Percentiles rank a stretch among this genome's conserved stretches.
Conservation (phyloP, 495 filamentous ascomycete genomes). For the Thermochaetoides thermophila region DNA sequence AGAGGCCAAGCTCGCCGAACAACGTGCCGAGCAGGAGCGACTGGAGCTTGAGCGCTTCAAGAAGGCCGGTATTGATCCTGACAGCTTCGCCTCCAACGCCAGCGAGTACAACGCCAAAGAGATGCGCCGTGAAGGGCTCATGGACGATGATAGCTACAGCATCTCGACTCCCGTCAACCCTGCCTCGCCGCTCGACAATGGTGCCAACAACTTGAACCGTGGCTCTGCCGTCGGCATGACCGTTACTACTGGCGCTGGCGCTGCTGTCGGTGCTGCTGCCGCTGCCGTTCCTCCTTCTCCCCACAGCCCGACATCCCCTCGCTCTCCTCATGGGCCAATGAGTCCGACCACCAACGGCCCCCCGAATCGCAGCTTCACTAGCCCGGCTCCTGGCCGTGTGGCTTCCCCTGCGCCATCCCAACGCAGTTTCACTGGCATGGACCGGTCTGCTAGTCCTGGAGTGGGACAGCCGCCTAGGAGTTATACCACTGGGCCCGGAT, state of each 20-base stretch:
- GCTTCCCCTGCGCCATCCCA: conserved; percentile 16
- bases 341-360: background rate
- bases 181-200: conserved; percentile 4
- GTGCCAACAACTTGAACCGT: background rate
- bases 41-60: conserved; percentile 46
- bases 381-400: conserved; percentile 3
- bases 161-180: conserved; percentile 10
- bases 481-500: conserved; percentile 7
- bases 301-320: conserved; percentile 5
- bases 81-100: conserved; percentile 25
- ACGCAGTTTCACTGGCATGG: conserved; percentile 9
- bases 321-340: conserved; percentile 1
- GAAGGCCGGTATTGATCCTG: conserved; percentile 29
- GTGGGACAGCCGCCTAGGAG: conserved; percentile 19
- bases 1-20: conserved; percentile 44
- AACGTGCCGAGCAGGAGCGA: conserved; percentile 41
- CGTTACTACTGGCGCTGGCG: conserved; percentile 6
- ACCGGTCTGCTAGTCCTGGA: conserved; percentile 13
- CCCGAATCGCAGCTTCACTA: conserved; percentile 2
- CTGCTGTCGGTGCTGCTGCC: conserved; percentile 15
- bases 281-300: conserved; percentile 10
- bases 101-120: conserved; percentile 27
- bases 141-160: conserved; percentile 20
- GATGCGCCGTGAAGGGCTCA: conserved; percentile 18
- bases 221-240: conserved; percentile 4